Evolutionary conservation across 495 filamentous ascomycete genomes (phyloP), one percentile per base, ranked within the genome.

Genomic region (Penicillium silybi): DNA sequence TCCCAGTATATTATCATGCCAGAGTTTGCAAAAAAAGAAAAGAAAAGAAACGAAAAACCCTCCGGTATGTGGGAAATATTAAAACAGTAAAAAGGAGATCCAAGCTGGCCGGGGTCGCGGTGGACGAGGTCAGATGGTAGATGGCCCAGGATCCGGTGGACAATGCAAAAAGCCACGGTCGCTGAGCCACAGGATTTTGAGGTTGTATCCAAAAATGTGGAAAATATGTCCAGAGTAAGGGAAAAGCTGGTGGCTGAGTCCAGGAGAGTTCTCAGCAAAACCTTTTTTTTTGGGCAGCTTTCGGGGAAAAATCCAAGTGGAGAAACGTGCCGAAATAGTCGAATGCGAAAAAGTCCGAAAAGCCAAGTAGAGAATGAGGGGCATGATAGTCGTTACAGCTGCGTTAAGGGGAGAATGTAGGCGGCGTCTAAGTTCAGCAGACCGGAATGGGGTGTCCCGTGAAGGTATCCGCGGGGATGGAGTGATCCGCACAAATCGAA

Each of bases 311-410:
- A 48, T 26, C 18, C 46, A 25, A 32, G 19, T 16, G 37, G 47
- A 23, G 11, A 16, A 23, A 49, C n/a, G 16, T 39, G 25, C 47
- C 47, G 38, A 49, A 25, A 43, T 25, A 39, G 29, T 29, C 7
- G 42, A 41, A 23, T 34, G 37, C 13, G 10, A 38, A 55, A 25
- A 41, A 50, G 17, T 50, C 42, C 42, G 19, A 32, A 35, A 19
- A 34, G 27, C 6, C 9, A 15, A 43, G 41, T 16, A 26, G 19
- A 43, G 41, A 19, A 16, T 6, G 22, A 42, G 22, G 42, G 41
- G 54, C 63, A 48, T 65, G 50, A 56, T 32, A 54, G 46, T 71
- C 65, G 53, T 69, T 39, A 48, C 51, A 54, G 54, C 48, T 55
- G 67, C 57, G 60, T 65, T 46, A 64, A 55, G 51, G 27, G 11